These are phyloP conservation scores for Exidia glandulosa DNA, from an alignment of 768 basidiomycete genomes.

Conservation along the genomic window DNA sequence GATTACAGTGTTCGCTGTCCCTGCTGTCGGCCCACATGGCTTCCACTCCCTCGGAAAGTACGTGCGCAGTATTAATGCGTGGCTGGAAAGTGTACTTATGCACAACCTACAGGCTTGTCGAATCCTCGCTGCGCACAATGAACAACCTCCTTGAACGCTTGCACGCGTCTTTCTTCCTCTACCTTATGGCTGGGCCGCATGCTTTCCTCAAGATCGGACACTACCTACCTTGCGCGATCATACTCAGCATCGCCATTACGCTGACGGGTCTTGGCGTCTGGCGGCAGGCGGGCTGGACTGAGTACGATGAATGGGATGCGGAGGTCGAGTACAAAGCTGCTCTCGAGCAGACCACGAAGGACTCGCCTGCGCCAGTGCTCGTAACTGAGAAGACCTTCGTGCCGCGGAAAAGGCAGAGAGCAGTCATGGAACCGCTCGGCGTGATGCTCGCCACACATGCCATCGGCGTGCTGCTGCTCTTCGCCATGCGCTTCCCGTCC, in stretches of 20 bases:
- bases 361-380: neutral
- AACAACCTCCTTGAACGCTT: constrained; percentile 94
- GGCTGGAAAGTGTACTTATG: too few species aligned
- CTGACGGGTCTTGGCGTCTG: constrained; percentile 68
- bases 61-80: neutral
- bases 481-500: constrained; percentile 20
- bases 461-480: constrained; percentile 43
- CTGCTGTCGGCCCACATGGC: constrained; percentile 86
- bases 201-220: constrained; percentile 82
- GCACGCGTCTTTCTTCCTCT: constrained; percentile 97
- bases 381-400: constrained; percentile 26
- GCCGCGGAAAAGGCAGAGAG: constrained; percentile 31
- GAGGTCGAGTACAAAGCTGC: neutral
- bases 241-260: constrained; percentile 79
- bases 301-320: neutral
- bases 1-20: constrained; percentile 79
- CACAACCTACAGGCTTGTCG: constrained; percentile 46
- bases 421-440: constrained; percentile 39
- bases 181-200: constrained; percentile 54
- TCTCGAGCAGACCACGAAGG: too few species aligned
- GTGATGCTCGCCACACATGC: constrained; percentile 48
- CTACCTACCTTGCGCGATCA: constrained; percentile 79
- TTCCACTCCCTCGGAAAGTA: constrained; percentile 91
- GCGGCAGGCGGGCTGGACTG: constrained; percentile 53
- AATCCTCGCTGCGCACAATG: constrained; percentile 79